Percentiles rank a stretch among this genome's conserved stretches.
Evolutionary conservation across 164 flowering plant genomes (phyloP).

Genomic region (Platanus orientalis): DNA sequence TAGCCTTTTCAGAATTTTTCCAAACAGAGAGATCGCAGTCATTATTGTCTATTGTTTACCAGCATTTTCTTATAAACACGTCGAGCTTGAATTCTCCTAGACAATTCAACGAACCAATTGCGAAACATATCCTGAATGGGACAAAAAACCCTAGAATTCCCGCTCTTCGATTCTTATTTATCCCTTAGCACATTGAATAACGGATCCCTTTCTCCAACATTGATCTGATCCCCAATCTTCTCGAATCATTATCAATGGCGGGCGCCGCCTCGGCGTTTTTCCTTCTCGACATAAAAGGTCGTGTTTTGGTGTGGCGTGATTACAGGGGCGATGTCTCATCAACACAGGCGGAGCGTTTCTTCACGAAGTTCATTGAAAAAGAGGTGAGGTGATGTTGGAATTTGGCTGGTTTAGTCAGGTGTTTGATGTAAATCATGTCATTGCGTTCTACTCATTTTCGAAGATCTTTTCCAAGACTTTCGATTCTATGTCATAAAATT

Average conservation of each 20-base stretch:
- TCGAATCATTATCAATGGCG: conserved; percentile 42
- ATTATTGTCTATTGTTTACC: too few species aligned
- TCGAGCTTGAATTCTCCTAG: not conserved
- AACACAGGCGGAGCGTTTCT: conserved; percentile 80
- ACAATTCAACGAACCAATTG: not conserved
- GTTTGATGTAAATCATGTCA: not conserved
- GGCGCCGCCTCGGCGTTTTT: conserved; percentile 96
- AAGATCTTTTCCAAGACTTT: not conserved
- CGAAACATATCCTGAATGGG: not conserved
- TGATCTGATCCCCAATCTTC: conserved; percentile 18
- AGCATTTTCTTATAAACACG: too few species aligned
- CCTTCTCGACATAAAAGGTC: conserved; percentile 92
- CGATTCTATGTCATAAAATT: not conserved
- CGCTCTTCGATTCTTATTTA: not conserved
- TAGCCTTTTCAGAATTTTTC: too few species aligned
- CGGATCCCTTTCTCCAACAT: conserved; percentile 9
- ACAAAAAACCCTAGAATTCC: not conserved
- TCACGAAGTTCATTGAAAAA: conserved; percentile 91
- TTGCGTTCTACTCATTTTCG: not conserved
- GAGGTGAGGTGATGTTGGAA: conserved; percentile 40
- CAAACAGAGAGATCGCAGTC: too few species aligned
- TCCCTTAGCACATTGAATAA: not conserved
- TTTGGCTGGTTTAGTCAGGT: not conserved
- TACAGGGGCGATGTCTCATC: conserved; percentile 91
- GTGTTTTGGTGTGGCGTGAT: conserved; percentile 94